A percentile compares a stretch with the other conserved stretches of the same genome.
Evolutionary conservation across 805 yeast genomes (phyloP).

Genomic region (Cyberlindnera maritima): DNA sequence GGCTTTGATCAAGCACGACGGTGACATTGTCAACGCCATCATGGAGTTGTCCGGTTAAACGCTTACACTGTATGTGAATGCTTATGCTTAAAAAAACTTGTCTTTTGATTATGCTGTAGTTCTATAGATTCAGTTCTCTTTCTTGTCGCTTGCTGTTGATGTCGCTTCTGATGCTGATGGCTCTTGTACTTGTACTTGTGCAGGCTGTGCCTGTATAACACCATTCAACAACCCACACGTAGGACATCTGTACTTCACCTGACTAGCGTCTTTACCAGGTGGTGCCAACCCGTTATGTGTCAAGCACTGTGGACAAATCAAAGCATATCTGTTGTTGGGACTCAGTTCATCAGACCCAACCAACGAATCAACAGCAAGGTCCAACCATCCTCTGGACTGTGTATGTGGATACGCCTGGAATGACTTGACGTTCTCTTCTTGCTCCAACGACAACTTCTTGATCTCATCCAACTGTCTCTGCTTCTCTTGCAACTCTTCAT

Average conservation of each 20-base stretch:
- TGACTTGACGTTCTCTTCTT: slow-evolving; percentile 1
- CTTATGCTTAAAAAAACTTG: too few species aligned
- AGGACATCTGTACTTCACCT: slow-evolving; percentile 61
- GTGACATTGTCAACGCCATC: slow-evolving; percentile 95
- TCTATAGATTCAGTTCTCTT: too few species aligned
- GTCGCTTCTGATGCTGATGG: background rate
- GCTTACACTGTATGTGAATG: background rate
- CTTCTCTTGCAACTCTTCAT: slow-evolving; percentile 40
- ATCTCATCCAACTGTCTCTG: slow-evolving; percentile 38
- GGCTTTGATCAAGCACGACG: slow-evolving; percentile 84
- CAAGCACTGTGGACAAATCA: slow-evolving; percentile 65
- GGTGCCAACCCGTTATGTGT: slow-evolving; percentile 82
- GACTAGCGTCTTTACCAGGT: slow-evolving; percentile 52
- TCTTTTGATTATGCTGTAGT: too few species aligned
- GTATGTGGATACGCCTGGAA: slow-evolving; percentile 6
- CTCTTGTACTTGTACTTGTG: too few species aligned
- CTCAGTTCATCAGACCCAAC: slow-evolving; percentile 65
- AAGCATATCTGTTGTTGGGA: slow-evolving; percentile 61
- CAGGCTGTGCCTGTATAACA: too few species aligned
- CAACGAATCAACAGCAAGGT: slow-evolving; percentile 39
- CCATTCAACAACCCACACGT: slow-evolving; percentile 50
- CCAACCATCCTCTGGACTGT: slow-evolving; percentile 24
- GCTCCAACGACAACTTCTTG: slow-evolving; percentile 30
- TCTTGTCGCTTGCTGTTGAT: background rate
- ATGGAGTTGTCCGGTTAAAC: slow-evolving; percentile 62